A percentile compares a stretch with the other conserved stretches of the same genome.
Conservation (phyloP, 2,329 filamentous ascomycete genomes). For the Epichloe baconii region DNA sequence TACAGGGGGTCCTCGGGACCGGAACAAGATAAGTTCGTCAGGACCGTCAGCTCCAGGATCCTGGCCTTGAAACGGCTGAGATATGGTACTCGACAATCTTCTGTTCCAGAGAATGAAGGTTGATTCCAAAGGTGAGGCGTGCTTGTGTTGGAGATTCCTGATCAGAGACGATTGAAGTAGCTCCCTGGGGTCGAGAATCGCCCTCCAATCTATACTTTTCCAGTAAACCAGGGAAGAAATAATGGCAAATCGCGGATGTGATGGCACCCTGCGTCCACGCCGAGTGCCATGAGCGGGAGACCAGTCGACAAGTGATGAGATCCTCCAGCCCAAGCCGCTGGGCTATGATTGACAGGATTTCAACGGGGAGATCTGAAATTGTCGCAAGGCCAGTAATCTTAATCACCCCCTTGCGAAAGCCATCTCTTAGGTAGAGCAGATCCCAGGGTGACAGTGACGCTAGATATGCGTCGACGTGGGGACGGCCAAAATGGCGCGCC, state of each 20-base stretch:
- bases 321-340: constrained; percentile 13
- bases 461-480: constrained; percentile 13
- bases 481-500: neutral
- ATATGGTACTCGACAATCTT: neutral
- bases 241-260: constrained; percentile 9
- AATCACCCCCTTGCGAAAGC: constrained; percentile 8
- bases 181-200: neutral
- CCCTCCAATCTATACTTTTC: constrained; percentile 6
- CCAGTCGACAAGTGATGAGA: constrained; percentile 12
- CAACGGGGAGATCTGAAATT: constrained; percentile 15
- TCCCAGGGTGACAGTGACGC: constrained; percentile 15
- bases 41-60: neutral
- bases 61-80: neutral
- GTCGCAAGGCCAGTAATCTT: constrained; percentile 12
- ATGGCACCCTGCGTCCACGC: constrained; percentile 14
- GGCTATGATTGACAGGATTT: constrained; percentile 15
- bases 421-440: constrained; percentile 13
- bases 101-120: constrained; percentile 9
- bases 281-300: constrained; percentile 15
- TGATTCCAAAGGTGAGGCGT: constrained; percentile 4
- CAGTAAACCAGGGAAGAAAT: constrained; percentile 17
- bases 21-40: neutral
- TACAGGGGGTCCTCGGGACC: constrained; percentile 4
- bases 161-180: neutral
- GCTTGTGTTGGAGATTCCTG: constrained; percentile 7